Conservation (phyloP, 1,139 yeast genomes). For the Pichia sp. region DNA sequence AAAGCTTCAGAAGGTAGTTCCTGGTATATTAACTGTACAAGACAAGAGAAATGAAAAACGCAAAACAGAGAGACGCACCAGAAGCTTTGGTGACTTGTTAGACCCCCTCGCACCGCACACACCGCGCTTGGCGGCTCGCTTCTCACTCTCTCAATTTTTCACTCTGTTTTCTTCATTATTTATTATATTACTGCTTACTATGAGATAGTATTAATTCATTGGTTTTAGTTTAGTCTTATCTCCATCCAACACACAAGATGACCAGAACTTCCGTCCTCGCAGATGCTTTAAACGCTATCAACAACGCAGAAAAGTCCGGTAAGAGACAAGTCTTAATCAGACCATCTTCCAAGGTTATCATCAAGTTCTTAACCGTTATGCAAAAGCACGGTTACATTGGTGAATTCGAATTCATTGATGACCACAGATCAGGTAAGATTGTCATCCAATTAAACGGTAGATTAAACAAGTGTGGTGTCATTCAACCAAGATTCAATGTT, state of each 20-base stretch:
- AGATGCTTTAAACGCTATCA: constrained; percentile 96
- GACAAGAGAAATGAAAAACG: neutral
- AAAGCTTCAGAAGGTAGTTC: neutral
- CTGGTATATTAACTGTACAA: neutral
- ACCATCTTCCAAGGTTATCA: constrained; percentile 98
- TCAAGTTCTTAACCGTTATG: constrained; percentile 95
- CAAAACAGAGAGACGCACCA: neutral
- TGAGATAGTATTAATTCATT: no score
- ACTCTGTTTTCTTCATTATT: neutral
- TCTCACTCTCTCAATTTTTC: neutral
- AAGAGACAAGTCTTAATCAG: constrained; percentile 98
- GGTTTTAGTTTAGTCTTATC: neutral
- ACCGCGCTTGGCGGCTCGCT: constrained; percentile 1
- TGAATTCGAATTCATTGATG: constrained; percentile 97
- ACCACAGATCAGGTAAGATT: constrained; percentile 98
- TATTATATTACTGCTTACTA: neutral
- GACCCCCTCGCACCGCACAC: constrained; percentile 2
- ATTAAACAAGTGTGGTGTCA: constrained; percentile 97
- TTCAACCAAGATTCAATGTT: constrained; percentile 96
- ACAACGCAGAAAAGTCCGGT: constrained; percentile 99
- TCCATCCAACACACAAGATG: constrained; percentile 43
- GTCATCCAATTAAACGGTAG: constrained; percentile 97
- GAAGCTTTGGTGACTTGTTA: neutral
- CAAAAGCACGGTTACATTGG: constrained; percentile 99
- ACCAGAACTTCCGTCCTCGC: constrained; percentile 98